Conservation (phyloP, 148 eudicot species). For the Fagopyrum homotropicum region DNA sequence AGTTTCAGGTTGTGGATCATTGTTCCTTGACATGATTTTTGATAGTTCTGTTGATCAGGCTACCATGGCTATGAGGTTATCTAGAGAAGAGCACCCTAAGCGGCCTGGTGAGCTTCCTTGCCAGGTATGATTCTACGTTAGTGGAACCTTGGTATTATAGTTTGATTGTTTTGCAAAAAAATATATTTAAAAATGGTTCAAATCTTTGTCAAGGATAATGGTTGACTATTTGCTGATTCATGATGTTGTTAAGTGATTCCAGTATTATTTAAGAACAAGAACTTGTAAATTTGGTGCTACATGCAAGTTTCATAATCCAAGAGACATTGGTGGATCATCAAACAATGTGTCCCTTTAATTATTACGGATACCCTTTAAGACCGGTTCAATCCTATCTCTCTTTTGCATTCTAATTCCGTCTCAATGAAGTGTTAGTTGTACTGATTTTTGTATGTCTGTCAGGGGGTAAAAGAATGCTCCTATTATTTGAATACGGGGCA, state of each 20-base stretch:
- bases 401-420: not conserved
- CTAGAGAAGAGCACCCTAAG: conserved; percentile 64
- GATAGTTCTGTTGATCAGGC: conserved; percentile 29
- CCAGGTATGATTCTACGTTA: conserved; percentile 43
- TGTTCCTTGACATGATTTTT: conserved; percentile 1
- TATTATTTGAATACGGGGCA: conserved; percentile 99
- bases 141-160: not conserved
- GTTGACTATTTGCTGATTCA: not conserved
- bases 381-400: conserved; percentile 38
- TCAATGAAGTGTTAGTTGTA: not conserved
- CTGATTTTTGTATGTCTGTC: not conserved
- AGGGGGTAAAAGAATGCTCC: conserved; percentile 97
- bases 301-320: conserved; percentile 91
- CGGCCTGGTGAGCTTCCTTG: conserved; percentile 70
- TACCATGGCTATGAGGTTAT: conserved; percentile 41
- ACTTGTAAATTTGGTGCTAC: conserved; percentile 89
- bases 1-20: not conserved
- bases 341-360: conserved; percentile 59
- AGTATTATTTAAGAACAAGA: conserved; percentile 88
- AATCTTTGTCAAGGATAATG: not conserved
- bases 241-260: conserved; percentile 28
- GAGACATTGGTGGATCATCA: conserved; percentile 68
- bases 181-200: not conserved
- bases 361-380: conserved; percentile 76
- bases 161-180: not conserved